Evolutionary conservation across 345 rosid genomes (phyloP).

Genomic region (Eucalyptus paniculata): DNA sequence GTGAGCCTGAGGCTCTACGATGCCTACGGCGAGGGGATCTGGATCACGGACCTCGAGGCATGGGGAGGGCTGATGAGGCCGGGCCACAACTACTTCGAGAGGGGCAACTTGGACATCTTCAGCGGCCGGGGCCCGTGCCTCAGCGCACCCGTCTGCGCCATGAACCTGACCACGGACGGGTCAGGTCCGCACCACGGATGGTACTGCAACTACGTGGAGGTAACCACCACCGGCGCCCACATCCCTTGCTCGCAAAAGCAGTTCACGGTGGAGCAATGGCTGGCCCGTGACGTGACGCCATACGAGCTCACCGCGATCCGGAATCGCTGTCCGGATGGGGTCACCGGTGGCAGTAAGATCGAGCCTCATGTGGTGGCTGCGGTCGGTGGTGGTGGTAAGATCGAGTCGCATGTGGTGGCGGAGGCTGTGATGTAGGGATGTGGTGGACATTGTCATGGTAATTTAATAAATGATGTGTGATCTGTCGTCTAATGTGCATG

Average conservation of each 20-base stretch:
- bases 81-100: conserved; percentile 71
- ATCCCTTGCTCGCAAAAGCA: conserved; percentile 28
- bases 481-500: neutral
- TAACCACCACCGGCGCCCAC: conserved; percentile 52
- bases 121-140: conserved; percentile 64
- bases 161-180: conserved; percentile 75
- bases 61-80: conserved; percentile 93
- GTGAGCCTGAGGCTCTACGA: conserved; percentile 44
- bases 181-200: conserved; percentile 68
- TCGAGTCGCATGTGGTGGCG: neutral
- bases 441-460: neutral
- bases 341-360: neutral
- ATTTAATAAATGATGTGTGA: neutral
- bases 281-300: conserved; percentile 55
- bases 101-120: conserved; percentile 85
- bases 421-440: neutral
- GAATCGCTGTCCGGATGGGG: conserved; percentile 19
- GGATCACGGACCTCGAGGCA: conserved; percentile 32
- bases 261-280: conserved; percentile 89
- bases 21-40: conserved; percentile 17
- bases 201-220: conserved; percentile 88
- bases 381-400: neutral
- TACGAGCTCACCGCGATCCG: conserved; percentile 41
- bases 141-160: conserved; percentile 35
- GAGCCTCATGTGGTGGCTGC: neutral